phyloP scores from a whole-genome alignment of 805 yeast genomes.

The Ogataea nonfermentans region DNA sequence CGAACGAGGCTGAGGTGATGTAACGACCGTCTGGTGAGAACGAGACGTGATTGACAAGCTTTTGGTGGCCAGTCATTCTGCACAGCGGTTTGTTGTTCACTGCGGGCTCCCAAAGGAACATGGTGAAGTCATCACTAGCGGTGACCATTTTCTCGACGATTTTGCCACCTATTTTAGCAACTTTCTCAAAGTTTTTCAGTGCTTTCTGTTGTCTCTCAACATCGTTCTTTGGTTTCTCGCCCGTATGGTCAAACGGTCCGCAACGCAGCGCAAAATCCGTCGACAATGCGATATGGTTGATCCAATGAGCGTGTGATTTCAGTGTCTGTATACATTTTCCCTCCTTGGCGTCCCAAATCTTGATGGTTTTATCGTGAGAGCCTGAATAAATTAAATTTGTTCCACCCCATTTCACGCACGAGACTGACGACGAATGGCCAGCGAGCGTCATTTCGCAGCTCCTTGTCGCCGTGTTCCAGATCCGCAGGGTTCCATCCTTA shows the following conservation, averaged over 20 bases:
- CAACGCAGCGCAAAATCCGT: constrained; percentile 85
- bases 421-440: constrained; percentile 86
- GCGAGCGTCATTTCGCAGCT: constrained; percentile 66
- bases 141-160: constrained; percentile 79
- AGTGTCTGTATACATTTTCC: constrained; percentile 80
- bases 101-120: constrained; percentile 95
- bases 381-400: constrained; percentile 78
- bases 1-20: constrained; percentile 91
- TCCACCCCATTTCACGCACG: constrained; percentile 98
- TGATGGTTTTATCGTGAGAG: constrained; percentile 92
- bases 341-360: constrained; percentile 80
- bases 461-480: constrained; percentile 84
- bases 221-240: constrained; percentile 41
- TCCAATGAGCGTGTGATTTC: constrained; percentile 96
- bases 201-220: constrained; percentile 56
- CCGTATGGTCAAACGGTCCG: constrained; percentile 84
- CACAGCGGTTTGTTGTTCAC: constrained; percentile 78
- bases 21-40: constrained; percentile 94
- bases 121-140: constrained; percentile 95
- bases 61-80: constrained; percentile 97
- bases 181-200: constrained; percentile 56
- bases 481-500: constrained; percentile 83
- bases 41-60: constrained; percentile 90
- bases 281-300: constrained; percentile 86
- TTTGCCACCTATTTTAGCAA: constrained; percentile 56